These are phyloP conservation scores for Venturiaceae sp. DNA, from an alignment of 2,329 filamentous ascomycete species.

Conservation along the genomic window DNA sequence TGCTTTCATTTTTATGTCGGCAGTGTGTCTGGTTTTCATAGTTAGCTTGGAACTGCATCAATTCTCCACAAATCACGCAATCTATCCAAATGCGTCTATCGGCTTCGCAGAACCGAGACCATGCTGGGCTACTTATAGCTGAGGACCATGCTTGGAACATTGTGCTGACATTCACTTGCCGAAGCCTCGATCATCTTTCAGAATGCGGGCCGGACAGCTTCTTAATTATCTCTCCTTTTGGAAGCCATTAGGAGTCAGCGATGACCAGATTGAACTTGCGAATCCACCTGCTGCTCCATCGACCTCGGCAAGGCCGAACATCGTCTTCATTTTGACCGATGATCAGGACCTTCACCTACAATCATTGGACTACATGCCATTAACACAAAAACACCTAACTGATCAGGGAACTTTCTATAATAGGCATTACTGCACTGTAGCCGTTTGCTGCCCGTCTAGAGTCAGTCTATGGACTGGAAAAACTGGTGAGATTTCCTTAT, in stretches of 20 bases:
- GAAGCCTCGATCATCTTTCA: neutral
- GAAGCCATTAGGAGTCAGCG: neutral
- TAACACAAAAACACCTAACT: constrained; percentile 45
- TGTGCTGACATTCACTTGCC: neutral
- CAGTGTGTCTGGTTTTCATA: too few relatives aligned
- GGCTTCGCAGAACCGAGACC: too few relatives aligned
- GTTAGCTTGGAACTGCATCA: neutral
- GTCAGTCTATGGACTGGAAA: constrained; percentile 57
- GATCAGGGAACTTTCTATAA: constrained; percentile 50
- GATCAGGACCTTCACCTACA: constrained; percentile 34
- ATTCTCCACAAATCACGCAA: neutral
- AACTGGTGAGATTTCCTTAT: constrained; percentile 44
- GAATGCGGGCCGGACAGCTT: neutral
- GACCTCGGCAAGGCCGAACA: constrained; percentile 3
- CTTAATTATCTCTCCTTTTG: neutral
- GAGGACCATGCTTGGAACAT: neutral
- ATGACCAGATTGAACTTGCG: neutral
- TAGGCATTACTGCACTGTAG: constrained; percentile 56
- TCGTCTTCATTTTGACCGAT: constrained; percentile 10
- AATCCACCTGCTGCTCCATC: neutral
- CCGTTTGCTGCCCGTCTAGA: constrained; percentile 58
- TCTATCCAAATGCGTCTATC: neutral
- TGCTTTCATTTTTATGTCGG: too few relatives aligned
- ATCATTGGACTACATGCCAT: constrained; percentile 52
- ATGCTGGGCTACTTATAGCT: neutral